Evolutionary conservation across 768 basidiomycete species (phyloP).

Genomic region (Russula earlei): DNA sequence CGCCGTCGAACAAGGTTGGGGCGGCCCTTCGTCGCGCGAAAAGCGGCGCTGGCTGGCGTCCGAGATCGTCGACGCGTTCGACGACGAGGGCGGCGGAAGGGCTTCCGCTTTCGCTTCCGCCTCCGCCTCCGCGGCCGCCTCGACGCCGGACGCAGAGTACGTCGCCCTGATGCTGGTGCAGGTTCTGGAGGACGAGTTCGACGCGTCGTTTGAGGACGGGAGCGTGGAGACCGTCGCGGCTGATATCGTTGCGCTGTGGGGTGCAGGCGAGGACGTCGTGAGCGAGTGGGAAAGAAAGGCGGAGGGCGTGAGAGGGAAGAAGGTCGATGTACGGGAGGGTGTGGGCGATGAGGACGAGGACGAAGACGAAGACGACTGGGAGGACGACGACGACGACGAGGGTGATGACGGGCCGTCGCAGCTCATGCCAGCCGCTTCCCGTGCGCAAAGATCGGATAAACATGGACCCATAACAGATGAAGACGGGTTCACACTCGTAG

Average conservation of each 20-base stretch:
- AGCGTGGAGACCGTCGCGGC: conserved; percentile 64
- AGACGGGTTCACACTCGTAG: conserved; percentile 85
- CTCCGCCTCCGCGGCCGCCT: conserved; percentile 11
- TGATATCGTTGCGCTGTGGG: conserved; percentile 67
- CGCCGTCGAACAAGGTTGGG: conserved; percentile 82
- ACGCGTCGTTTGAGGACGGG: conserved; percentile 73
- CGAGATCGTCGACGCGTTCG: conserved; percentile 71
- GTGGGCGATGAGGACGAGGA: conserved; percentile 35
- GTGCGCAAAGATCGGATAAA: conserved; percentile 23
- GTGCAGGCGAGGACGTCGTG: conserved; percentile 43
- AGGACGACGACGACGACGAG: conserved; percentile 35
- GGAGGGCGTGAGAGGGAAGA: conserved; percentile 47
- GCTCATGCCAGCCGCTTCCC: conserved; percentile 34
- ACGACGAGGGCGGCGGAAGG: conserved; percentile 25
- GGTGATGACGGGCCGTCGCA: conserved; percentile 47
- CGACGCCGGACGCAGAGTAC: conserved; percentile 55
- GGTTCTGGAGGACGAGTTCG: conserved; percentile 83
- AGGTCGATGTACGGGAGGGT: conserved; percentile 38
- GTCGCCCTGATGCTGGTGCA: conserved; percentile 77
- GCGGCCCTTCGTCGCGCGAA: conserved; percentile 56
- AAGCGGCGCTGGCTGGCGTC: conserved; percentile 85
- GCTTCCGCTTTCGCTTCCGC: too few species aligned
- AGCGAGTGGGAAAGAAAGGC: conserved; percentile 54
- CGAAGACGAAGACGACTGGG: conserved; percentile 42
- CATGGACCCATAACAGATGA: conserved; percentile 75